Evolutionary conservation across 2,329 filamentous ascomycete species (phyloP), one percentile per base, ranked within the genome.

Genomic region (Neofusicoccum sp.): DNA sequence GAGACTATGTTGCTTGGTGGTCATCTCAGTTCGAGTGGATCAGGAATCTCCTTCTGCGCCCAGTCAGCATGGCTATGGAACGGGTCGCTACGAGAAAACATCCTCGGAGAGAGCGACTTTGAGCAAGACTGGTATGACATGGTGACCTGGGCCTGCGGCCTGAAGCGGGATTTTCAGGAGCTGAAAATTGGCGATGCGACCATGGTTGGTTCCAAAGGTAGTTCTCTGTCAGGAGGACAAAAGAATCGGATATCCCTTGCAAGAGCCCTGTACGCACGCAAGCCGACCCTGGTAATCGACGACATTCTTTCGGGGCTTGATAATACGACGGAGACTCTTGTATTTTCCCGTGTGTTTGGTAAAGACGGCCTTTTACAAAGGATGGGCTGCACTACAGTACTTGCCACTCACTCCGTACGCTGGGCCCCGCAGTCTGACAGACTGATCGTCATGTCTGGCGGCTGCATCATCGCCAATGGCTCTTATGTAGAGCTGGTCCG

Each of bases 201-300:
- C 14, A 68, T 79, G 34, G 79, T 83, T 62, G 83, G 82, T 14
- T 83, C 79, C 67, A 80, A 81, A 66, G 83, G 82, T 37, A 77
- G 82, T 62, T 76, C 79, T 29, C 74, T 85, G 37, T 84, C 82
- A 69, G 82, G 82, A 34, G 83, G 83, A 4, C 83, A 85, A 66
- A 82, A 78, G 64, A 81, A 84, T 65, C 77, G 82, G 56, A 79
- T 84, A 72, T 78, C 81, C n/a, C 76, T 84, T n/a, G 83, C 83
- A 28, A 74, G 83, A 61, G 82, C 82, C 12, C 73, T 84, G 8
- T 85, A 84, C 68, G 77, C 82, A 22, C 76, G 79, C 48, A 78
- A 77, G 54, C 75, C 79, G 39, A 73, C 83, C 31, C 71, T 84
- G 34, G 74, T 85, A 22, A 74, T 85, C 11, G 83, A 84, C 66